Base-by-base conservation (phyloP, 108 stramenopile species). In the Pelagomonas calceolata region DNA sequence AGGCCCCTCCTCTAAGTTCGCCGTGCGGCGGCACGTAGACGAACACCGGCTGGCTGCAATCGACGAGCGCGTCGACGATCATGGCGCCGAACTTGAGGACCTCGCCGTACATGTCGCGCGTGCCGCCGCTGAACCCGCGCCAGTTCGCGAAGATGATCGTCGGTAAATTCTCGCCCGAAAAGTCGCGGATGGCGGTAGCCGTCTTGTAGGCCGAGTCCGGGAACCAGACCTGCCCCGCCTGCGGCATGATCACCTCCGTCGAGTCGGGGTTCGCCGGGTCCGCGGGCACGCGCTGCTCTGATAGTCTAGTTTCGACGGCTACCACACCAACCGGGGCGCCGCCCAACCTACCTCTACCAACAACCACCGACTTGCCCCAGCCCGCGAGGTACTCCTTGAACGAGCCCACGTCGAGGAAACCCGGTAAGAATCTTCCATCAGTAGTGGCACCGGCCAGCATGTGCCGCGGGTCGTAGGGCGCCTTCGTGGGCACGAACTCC, bases 131-230 rank as follows among this genome's bases (percentile, higher is more conserved):
- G 81, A 99, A 99, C 64, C 98, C 98, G 63, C 98, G 84, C 98
- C 98, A 99, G 85, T 98, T 99, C 67, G 97, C 96, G 71, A 99
- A 96, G 35, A 99, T 87, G 68, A 99, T 92, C 32, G 97, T 77
- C 63, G 98, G 98, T 34, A 99, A 84, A 69, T 94, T 95, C 72
- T 99, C 98, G 12, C 91, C 91, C 67, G 94, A 82, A 81, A 99
- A 96, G 82, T 99, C 98, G 32, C 88, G 89, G 84, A 99, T 97
- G 34, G 97, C 97, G 76, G 96, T 94, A 4, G 97, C 96, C 31
- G 98, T 99, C 84, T 99, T 99, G 94, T 94, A 95, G 26, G 97
- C 96, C 71, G 91, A 92, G 82, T 98, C 97, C 15, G 98, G 98
- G 85, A 96, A 99, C 98, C 98, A 99, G 30, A 99, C 98, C 66